A percentile compares a stretch with the other conserved stretches of the same genome.
Evolutionary conservation across 345 rosid species (phyloP).

Genomic region (Isatis tinctoria): DNA sequence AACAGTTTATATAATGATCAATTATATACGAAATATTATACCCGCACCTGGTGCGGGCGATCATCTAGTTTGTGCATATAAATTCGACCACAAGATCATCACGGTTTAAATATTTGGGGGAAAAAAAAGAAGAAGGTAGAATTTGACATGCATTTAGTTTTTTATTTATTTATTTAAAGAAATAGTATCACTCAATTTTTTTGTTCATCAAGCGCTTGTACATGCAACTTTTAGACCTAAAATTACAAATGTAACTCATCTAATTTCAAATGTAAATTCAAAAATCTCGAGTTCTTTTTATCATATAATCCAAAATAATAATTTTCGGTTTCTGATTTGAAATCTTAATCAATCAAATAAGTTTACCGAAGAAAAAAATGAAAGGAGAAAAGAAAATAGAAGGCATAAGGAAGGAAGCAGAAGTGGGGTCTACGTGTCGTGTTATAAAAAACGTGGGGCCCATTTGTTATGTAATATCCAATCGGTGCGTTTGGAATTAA

Average conservation of each 20-base stretch:
- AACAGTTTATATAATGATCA: too few species aligned
- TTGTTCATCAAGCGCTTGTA: not conserved
- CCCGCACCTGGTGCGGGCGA: too few species aligned
- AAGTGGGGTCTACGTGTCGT: not conserved
- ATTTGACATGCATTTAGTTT: not conserved
- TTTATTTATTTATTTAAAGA: not conserved
- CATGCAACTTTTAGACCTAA: not conserved
- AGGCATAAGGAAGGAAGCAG: not conserved
- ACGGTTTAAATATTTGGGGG: not conserved
- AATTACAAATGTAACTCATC: not conserved
- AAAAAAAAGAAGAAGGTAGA: not conserved
- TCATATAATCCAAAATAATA: not conserved
- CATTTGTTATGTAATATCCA: conserved; percentile 23
- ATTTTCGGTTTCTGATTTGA: not conserved
- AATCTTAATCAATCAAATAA: not conserved
- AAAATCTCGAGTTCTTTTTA: not conserved
- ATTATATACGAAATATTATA: too few species aligned
- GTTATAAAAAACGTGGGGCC: not conserved
- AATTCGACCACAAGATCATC: conserved; percentile 11
- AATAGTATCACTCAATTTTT: not conserved
- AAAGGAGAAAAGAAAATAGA: not conserved
- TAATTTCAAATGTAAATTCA: not conserved
- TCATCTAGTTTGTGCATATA: conserved; percentile 12
- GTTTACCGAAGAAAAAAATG: not conserved
- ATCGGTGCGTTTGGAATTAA: conserved; percentile 26